Conservation (phyloP, 2,329 filamentous ascomycete genomes). For the Stagonosporopsis tanaceti region DNA sequence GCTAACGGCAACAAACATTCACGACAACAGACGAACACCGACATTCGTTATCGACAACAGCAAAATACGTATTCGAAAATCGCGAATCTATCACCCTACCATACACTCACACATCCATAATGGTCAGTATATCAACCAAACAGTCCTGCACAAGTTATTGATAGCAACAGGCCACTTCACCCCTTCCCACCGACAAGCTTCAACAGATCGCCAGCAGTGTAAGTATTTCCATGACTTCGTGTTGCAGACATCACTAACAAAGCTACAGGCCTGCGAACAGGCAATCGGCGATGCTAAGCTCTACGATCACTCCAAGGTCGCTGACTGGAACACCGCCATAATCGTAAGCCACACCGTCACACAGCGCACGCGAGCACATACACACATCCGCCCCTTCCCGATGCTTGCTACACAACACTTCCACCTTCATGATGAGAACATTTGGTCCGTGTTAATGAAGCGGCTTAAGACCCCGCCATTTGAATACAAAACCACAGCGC, state of each 20-base stretch:
- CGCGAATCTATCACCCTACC: neutral
- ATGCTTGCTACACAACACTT: constrained; percentile 1
- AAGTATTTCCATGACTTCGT: constrained; percentile 7
- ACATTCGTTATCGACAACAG: constrained; percentile 11
- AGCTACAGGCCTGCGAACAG: constrained; percentile 76
- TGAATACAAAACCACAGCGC: constrained; percentile 80
- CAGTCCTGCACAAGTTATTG: neutral
- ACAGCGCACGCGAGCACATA: constrained; percentile 9
- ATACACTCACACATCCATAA: constrained; percentile 28
- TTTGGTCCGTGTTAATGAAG: constrained; percentile 97
- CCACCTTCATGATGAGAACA: constrained; percentile 74
- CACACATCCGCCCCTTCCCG: neutral
- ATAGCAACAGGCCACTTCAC: constrained; percentile 29
- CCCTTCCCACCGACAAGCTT: constrained; percentile 45
- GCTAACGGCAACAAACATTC: constrained; percentile 27
- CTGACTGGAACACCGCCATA: constrained; percentile 89
- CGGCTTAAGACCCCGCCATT: constrained; percentile 87
- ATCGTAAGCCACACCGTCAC: constrained; percentile 70
- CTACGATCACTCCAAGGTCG: constrained; percentile 88
- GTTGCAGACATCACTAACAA: constrained; percentile 13
- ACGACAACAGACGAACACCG: constrained; percentile 25
- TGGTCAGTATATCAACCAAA: constrained; percentile 30
- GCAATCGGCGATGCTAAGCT: constrained; percentile 76
- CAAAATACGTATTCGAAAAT: neutral
- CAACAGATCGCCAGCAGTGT: constrained; percentile 42